phyloP scores from a whole-genome alignment of 306 rosid species.

The Castanea mollissima region DNA sequence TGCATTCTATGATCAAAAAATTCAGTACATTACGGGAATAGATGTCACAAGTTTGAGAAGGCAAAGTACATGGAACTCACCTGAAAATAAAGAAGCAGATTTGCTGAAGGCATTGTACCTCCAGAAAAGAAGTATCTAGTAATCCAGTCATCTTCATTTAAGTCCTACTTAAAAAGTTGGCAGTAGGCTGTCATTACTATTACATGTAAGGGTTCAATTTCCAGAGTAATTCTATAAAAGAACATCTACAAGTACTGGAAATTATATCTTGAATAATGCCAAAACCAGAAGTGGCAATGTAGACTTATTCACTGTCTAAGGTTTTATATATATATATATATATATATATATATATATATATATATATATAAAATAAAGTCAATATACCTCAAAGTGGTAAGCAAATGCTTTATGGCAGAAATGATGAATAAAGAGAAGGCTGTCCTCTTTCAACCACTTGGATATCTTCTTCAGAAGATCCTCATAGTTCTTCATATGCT shows the following conservation, averaged over 20 bases:
- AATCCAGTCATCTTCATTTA: constrained; percentile 87
- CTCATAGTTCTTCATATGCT: constrained; percentile 96
- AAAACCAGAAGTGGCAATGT: constrained; percentile 10
- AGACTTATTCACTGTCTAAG: not conserved
- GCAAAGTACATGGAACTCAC: constrained; percentile 35
- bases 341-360: too few relatives aligned
- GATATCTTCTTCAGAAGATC: constrained; percentile 89
- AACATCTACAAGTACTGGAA: too few relatives aligned
- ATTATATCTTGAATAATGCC: constrained; percentile 8
- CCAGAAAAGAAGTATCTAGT: constrained; percentile 84
- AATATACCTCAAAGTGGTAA: constrained; percentile 84
- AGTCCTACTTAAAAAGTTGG: constrained; percentile 47
- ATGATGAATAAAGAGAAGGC: constrained; percentile 71
- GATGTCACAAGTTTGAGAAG: not conserved
- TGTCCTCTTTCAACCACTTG: constrained; percentile 77
- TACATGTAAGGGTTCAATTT: not conserved
- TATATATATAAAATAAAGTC: not conserved
- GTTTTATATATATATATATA: too few relatives aligned
- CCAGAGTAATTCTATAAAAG: not conserved
- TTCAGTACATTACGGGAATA: not conserved
- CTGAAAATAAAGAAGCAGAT: constrained; percentile 87
- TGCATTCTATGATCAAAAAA: not conserved
- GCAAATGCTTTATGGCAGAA: constrained; percentile 89
- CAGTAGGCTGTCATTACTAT: not conserved
- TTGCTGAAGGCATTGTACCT: constrained; percentile 95